These are phyloP conservation scores for Malus orientalis DNA, from an alignment of 306 rosid genomes.

Conservation along the genomic window DNA sequence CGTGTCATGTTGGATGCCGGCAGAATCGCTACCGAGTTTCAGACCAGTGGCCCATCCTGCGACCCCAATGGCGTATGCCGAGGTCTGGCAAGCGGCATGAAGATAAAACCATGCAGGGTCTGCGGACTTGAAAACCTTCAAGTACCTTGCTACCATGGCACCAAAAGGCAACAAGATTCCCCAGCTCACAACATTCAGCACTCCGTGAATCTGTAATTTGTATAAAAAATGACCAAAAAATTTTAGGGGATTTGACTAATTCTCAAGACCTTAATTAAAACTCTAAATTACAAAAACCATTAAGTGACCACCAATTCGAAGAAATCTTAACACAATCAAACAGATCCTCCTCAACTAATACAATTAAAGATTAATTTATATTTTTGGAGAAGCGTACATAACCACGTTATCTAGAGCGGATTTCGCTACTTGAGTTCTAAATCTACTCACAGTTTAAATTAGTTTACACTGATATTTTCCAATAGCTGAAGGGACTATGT, in stretches of 20 bases:
- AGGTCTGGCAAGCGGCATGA: constrained; percentile 74
- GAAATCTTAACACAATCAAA: neutral
- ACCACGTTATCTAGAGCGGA: no score
- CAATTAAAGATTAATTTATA: neutral
- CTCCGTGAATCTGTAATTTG: constrained; percentile 56
- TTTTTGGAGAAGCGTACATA: no score
- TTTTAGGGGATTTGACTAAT: neutral
- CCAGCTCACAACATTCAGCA: constrained; percentile 70
- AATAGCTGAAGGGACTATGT: no score
- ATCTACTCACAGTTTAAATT: no score
- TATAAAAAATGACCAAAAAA: neutral
- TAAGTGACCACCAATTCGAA: neutral
- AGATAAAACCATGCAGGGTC: constrained; percentile 98
- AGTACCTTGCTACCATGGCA: constrained; percentile 67
- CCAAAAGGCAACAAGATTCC: constrained; percentile 73
- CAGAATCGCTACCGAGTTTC: constrained; percentile 68
- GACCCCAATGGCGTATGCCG: constrained; percentile 80
- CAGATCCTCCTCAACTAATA: no score
- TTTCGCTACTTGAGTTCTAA: no score
- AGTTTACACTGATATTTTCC: no score
- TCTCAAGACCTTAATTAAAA: neutral
- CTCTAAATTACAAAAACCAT: neutral
- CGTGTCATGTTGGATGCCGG: constrained; percentile 20
- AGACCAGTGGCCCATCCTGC: constrained; percentile 98
- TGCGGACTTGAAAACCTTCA: constrained; percentile 70